Evolutionary conservation across 306 rosid species (phyloP).

Genomic region (Prinsepia uniflora): DNA sequence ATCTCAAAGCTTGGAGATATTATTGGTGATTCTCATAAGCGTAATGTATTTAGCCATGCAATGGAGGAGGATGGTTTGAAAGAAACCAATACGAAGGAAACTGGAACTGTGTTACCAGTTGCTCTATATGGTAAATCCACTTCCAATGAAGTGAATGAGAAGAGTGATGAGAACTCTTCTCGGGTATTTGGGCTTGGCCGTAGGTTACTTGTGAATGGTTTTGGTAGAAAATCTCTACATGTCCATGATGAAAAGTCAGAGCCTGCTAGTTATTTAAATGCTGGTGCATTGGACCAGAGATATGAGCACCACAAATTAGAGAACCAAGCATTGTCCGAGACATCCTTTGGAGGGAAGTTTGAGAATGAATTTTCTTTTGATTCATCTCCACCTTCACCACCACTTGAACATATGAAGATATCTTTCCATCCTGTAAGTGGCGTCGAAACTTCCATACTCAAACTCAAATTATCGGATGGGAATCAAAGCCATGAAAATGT

Average conservation of each 20-base stretch:
- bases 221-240: constrained; percentile 50
- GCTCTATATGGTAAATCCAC: constrained; percentile 33
- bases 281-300: constrained; percentile 44
- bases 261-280: constrained; percentile 37
- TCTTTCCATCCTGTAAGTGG: constrained; percentile 74
- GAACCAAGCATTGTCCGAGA: constrained; percentile 34
- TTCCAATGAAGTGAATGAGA: constrained; percentile 33
- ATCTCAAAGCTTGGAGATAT: not conserved
- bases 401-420: constrained; percentile 90
- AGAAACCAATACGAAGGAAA: constrained; percentile 27
- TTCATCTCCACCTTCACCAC: constrained; percentile 83
- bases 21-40: constrained; percentile 9
- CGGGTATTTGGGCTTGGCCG: constrained; percentile 68
- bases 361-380: constrained; percentile 39
- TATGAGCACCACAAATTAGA: constrained; percentile 30
- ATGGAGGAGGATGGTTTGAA: constrained; percentile 27
- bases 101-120: constrained; percentile 37
- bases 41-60: constrained; percentile 30
- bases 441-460: constrained; percentile 62
- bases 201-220: constrained; percentile 63
- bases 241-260: constrained; percentile 39
- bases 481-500: constrained; percentile 48
- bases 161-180: constrained; percentile 46
- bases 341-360: constrained; percentile 40
- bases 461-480: constrained; percentile 75